Conservation (phyloP, 768 basidiomycete genomes). For the Lactarius tabidus region DNA sequence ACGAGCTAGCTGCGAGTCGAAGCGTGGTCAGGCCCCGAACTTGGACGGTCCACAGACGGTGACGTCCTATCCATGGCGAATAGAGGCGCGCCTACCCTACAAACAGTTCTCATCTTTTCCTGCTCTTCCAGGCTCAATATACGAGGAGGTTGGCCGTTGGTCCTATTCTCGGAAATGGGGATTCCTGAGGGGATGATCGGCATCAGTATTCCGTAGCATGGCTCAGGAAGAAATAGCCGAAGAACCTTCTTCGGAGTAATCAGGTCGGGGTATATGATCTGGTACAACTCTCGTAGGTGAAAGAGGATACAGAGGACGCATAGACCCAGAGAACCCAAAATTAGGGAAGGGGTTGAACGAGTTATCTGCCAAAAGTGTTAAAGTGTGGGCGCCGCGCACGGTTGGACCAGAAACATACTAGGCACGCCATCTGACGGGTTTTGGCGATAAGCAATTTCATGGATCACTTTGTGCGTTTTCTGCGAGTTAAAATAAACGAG, state of each 20-base stretch:
- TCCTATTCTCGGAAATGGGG: conserved; percentile 55
- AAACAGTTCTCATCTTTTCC: conserved; percentile 84
- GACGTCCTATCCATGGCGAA: neutral
- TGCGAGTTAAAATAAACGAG: conserved; percentile 30
- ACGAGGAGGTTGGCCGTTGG: conserved; percentile 56
- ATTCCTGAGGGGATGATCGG: conserved; percentile 41
- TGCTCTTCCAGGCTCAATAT: conserved; percentile 72
- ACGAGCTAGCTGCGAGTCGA: conserved; percentile 59
- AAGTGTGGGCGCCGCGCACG: neutral
- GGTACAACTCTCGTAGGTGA: conserved; percentile 75
- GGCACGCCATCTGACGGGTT: conserved; percentile 30
- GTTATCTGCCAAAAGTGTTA: conserved; percentile 47
- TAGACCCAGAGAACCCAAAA: conserved; percentile 71
- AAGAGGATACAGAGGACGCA: conserved; percentile 87
- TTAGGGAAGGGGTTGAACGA: conserved; percentile 76
- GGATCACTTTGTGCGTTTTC: conserved; percentile 82
- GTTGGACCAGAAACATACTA: conserved; percentile 21
- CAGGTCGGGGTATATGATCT: conserved; percentile 78
- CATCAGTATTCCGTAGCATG: conserved; percentile 8
- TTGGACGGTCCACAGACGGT: conserved; percentile 11
- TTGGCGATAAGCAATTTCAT: conserved; percentile 50
- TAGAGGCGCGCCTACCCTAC: conserved; percentile 50
- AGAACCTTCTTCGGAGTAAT: conserved; percentile 76
- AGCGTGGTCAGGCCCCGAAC: conserved; percentile 11
- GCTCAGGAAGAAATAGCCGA: neutral